These are phyloP conservation scores for Raddia distichophylla DNA, from an alignment of 176 grass and related monocot genomes.

Conservation along the genomic window DNA sequence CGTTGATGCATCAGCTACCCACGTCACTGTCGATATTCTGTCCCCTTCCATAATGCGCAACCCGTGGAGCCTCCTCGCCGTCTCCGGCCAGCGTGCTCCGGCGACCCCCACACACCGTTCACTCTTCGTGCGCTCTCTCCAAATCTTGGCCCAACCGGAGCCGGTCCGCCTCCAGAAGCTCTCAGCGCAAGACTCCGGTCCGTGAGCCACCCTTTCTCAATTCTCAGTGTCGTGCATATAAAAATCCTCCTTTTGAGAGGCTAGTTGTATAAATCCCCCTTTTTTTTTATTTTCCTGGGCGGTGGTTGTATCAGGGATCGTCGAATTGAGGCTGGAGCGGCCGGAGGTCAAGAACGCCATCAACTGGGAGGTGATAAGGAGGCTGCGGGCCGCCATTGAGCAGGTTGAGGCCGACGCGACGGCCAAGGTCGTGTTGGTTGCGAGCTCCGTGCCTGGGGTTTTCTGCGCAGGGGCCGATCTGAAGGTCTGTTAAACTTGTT, in stretches of 20 bases:
- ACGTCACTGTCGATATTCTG: background rate
- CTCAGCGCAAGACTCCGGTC: conserved; percentile 57
- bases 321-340: conserved; percentile 67
- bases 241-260: background rate
- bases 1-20: background rate
- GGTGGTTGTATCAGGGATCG: conserved; percentile 51
- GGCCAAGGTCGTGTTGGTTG: conserved; percentile 75
- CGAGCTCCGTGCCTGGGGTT: conserved; percentile 66
- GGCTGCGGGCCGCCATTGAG: conserved; percentile 47
- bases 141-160: conserved; percentile 47
- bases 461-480: conserved; percentile 91
- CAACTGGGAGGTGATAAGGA: conserved; percentile 65
- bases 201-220: conserved; percentile 1
- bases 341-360: conserved; percentile 85
- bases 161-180: conserved; percentile 57
- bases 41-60: conserved; percentile 26
- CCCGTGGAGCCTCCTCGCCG: conserved; percentile 27
- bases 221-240: conserved; percentile 6
- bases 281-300: conserved; percentile 1
- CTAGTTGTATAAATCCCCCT: background rate
- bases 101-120: conserved; percentile 7
- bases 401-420: conserved; percentile 51
- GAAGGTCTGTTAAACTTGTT: conserved; percentile 53
- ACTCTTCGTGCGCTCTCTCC: conserved; percentile 23
- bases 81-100: conserved; percentile 35